Evolutionary conservation across 495 filamentous ascomycete species (phyloP), one percentile per base, ranked within the genome.

Genomic region (Aspergillus bertholletiae): DNA sequence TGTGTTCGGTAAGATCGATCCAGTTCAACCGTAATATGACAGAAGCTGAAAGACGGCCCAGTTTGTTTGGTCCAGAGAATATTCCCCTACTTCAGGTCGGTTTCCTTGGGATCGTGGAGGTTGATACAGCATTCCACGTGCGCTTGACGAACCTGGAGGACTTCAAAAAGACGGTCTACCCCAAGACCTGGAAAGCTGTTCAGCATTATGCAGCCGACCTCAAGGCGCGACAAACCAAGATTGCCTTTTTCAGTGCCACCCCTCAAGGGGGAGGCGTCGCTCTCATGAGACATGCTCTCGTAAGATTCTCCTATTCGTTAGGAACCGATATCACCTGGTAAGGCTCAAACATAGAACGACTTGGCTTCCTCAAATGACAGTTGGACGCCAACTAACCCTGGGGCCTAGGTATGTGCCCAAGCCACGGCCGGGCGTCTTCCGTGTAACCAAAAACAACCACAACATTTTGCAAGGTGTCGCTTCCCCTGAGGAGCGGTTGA

Each of bases 401-500:
- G 22, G 26, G 30, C 32, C 11, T 49, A 84, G 80, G 80, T 85
- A 82, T 60, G 90, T 95, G 3, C 91, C 90, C 5, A 92, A 90
- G 63, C 90, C 90, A 17, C 85, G 86, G 30, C 89, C 90, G 0
- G 88, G 86, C 17, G 87, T 93, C 15, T 96, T 95, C 69, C 82
- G 88, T 30, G 86, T 90, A 54, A 96, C 90, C 51, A 96, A 96
- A 71, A 92, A 85, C 45, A 88, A 91, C 59, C 90, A 96, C 79
- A 96, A 96, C 65, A 94, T 94, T 61, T 84, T 96, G 3, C 90
- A 96, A 74, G 90, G 90, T 18, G 89, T 93, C 22, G 81, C 83
- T 27, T 71, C 77, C 23, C 81, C 83, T 0, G 75, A 78, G 1
- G 80, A 88, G 49, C 80, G 84, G 9, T 74, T 94, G 17, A 80